These are phyloP conservation scores for Orbilia javanica DNA, from an alignment of 2,329 filamentous ascomycete genomes.

Conservation along the genomic window DNA sequence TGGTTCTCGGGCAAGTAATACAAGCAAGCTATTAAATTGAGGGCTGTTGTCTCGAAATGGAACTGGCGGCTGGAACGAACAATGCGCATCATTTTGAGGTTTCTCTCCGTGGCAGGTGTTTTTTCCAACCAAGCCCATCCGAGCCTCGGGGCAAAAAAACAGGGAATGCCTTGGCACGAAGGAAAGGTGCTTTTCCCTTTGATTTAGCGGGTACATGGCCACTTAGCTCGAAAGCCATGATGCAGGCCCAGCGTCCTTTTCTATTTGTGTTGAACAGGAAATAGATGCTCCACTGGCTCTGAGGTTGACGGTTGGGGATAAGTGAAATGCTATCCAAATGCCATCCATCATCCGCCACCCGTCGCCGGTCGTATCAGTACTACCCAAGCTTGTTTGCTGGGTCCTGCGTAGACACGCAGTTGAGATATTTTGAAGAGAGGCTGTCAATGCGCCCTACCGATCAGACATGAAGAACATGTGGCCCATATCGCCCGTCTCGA, in stretches of 20 bases:
- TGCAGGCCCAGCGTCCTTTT: constrained; percentile 13
- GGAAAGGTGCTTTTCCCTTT: constrained; percentile 2
- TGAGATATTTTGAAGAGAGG: not conserved
- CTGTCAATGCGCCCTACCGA: constrained; percentile 37
- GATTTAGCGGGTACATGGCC: constrained; percentile 10
- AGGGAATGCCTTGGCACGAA: constrained; percentile 28
- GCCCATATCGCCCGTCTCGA: constrained; percentile 47
- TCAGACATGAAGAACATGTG: constrained; percentile 50
- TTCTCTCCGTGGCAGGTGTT: constrained; percentile 52
- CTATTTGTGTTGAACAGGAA: constrained; percentile 31
- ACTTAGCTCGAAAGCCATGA: constrained; percentile 11
- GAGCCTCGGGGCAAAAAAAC: constrained; percentile 28
- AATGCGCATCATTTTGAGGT: constrained; percentile 39
- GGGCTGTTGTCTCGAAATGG: constrained; percentile 47
- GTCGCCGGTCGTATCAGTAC: constrained; percentile 12
- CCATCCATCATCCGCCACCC: constrained; percentile 7
- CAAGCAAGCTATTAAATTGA: constrained; percentile 34
- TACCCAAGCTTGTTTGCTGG: constrained; percentile 36
- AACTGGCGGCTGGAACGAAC: constrained; percentile 53
- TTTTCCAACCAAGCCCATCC: constrained; percentile 31
- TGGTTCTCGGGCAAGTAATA: constrained; percentile 35
- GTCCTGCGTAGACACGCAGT: not conserved
- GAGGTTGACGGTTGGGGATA: constrained; percentile 22
- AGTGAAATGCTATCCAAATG: constrained; percentile 5
- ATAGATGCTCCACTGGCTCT: not conserved